Percentiles rank a stretch among this genome's conserved stretches.
Conservation (phyloP, 768 basidiomycete genomes). For the Trametes elegans region DNA sequence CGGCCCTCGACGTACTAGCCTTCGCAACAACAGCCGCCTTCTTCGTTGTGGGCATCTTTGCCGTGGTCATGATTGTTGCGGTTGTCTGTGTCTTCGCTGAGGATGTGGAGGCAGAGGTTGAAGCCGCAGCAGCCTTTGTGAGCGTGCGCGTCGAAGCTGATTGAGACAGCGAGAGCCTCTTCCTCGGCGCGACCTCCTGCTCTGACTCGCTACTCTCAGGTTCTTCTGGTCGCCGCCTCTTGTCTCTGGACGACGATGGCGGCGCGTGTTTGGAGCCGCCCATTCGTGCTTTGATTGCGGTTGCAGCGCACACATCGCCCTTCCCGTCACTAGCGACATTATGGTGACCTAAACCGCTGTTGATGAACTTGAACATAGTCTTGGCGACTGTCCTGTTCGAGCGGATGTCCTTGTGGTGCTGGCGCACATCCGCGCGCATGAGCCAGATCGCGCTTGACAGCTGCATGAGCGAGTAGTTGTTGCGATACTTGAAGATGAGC, state of each 20-base stretch:
- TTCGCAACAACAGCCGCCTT: no score
- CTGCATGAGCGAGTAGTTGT: slow-evolving; percentile 33
- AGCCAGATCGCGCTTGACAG: slow-evolving; percentile 43
- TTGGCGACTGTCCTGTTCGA: slow-evolving; percentile 57
- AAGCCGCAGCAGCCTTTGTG: no score
- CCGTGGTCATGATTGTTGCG: background rate
- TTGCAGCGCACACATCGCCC: slow-evolving; percentile 8
- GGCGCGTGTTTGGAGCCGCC: background rate
- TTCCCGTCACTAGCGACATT: slow-evolving; percentile 11
- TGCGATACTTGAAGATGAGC: slow-evolving; percentile 49
- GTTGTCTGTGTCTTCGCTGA: background rate
- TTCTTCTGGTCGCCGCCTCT: slow-evolving; percentile 5
- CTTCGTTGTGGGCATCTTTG: background rate
- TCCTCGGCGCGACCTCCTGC: background rate
- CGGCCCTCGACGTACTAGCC: background rate
- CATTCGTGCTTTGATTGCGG: background rate
- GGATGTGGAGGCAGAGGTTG: no score
- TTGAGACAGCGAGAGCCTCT: slow-evolving; percentile 2
- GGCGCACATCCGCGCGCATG: slow-evolving; percentile 59
- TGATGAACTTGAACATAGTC: slow-evolving; percentile 56
- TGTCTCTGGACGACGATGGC: background rate
- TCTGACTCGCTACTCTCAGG: slow-evolving; percentile 5
- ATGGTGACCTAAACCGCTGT: background rate
- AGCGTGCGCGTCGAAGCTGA: background rate
- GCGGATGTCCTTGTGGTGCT: slow-evolving; percentile 57